phyloP scores from a whole-genome alignment of 2,329 filamentous ascomycete genomes.

The Hypoxylon sp. region DNA sequence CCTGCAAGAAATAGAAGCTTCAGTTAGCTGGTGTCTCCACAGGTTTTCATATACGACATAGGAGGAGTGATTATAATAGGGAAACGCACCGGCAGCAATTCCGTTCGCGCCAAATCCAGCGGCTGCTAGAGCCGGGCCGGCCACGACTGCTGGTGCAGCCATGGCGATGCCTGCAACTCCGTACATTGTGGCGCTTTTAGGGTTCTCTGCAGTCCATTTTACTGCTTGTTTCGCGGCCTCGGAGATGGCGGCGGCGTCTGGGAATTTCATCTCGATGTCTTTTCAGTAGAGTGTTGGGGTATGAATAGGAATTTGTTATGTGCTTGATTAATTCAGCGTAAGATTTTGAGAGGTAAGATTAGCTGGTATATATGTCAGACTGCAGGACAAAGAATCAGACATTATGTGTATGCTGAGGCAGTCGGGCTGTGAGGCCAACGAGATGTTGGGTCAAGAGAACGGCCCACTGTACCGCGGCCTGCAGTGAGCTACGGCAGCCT shows the following conservation, averaged over 20 bases:
- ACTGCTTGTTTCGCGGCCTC: background rate
- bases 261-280: slow-evolving; percentile 4
- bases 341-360: background rate
- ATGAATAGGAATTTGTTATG: background rate
- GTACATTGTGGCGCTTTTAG: slow-evolving; percentile 25
- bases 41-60: background rate
- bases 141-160: slow-evolving; percentile 30
- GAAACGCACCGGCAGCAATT: slow-evolving; percentile 36
- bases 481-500: slow-evolving; percentile 6
- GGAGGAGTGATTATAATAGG: background rate
- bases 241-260: background rate
- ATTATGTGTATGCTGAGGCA: slow-evolving; percentile 1
- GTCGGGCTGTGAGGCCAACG: background rate
- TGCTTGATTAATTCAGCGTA: background rate
- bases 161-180: slow-evolving; percentile 14
- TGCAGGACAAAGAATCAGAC: slow-evolving; percentile 1
- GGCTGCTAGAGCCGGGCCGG: slow-evolving; percentile 32
- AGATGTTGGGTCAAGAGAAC: background rate
- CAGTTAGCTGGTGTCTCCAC: background rate
- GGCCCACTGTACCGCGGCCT: slow-evolving; percentile 5
- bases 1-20: slow-evolving; percentile 19
- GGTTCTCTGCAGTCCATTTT: slow-evolving; percentile 40
- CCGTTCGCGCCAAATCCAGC: slow-evolving; percentile 42
- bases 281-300: background rate
- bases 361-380: background rate